These are phyloP conservation scores for Erigeron philadelphicus DNA, from an alignment of 140 eudicot species.

Conservation along the genomic window DNA sequence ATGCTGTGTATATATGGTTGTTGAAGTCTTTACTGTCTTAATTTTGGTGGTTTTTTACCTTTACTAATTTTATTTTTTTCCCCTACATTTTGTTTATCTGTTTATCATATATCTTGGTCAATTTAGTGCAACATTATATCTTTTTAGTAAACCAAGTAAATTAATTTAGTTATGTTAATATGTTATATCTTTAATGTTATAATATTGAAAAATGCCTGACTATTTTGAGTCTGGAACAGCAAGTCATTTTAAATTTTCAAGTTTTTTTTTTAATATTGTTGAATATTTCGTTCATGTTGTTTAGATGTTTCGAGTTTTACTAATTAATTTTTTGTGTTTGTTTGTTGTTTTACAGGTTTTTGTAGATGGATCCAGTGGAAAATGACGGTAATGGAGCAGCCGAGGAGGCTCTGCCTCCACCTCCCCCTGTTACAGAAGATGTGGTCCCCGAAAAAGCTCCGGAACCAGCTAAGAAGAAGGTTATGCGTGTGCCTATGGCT, in stretches of 20 bases:
- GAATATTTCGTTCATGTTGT: not conserved
- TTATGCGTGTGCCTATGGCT: slow-evolving; percentile 56
- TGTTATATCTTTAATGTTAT: too few species aligned
- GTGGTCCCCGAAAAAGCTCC: slow-evolving; percentile 51
- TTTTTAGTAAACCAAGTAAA: too few species aligned
- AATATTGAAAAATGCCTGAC: too few species aligned
- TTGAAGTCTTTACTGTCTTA: slow-evolving; percentile 3
- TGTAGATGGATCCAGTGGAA: slow-evolving; percentile 16
- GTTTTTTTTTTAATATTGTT: too few species aligned
- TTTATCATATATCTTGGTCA: too few species aligned
- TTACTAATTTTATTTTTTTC: too few species aligned
- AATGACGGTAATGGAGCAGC: slow-evolving; percentile 33
- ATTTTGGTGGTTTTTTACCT: too few species aligned
- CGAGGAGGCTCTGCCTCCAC: slow-evolving; percentile 65
- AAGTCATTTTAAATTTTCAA: too few species aligned
- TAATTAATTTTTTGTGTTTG: not conserved
- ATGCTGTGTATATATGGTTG: not conserved
- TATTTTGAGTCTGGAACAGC: too few species aligned
- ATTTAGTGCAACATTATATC: too few species aligned
- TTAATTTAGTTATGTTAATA: too few species aligned
- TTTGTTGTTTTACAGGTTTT: not conserved
- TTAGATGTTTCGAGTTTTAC: not conserved
- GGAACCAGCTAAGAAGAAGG: slow-evolving; percentile 43
- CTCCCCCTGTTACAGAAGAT: slow-evolving; percentile 66
- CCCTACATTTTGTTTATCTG: too few species aligned